phyloP scores from a whole-genome alignment of 2,329 filamentous ascomycete species.

The Penicillium oxalicum region DNA sequence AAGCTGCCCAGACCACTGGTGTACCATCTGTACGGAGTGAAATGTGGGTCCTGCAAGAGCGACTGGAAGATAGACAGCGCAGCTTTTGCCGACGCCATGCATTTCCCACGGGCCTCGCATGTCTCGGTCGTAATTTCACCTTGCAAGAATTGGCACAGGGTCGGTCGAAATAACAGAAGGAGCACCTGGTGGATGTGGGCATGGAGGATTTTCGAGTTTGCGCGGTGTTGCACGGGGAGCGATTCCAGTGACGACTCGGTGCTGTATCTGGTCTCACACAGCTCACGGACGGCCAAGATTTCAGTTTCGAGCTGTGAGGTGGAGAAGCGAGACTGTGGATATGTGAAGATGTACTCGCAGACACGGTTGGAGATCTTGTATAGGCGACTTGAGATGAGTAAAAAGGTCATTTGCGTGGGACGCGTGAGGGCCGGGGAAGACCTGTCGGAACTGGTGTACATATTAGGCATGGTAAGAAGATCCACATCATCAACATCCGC shows the following conservation, averaged over 20 bases:
- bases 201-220: slow-evolving; percentile 38
- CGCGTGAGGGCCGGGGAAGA: slow-evolving; percentile 14
- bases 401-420: slow-evolving; percentile 40
- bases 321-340: slow-evolving; percentile 17
- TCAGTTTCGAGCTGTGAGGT: slow-evolving; percentile 26
- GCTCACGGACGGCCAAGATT: slow-evolving; percentile 26
- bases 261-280: slow-evolving; percentile 28
- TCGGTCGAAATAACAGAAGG: slow-evolving; percentile 34
- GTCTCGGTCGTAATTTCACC: slow-evolving; percentile 28
- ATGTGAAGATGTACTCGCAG: slow-evolving; percentile 30
- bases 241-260: slow-evolving; percentile 19
- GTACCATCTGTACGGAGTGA: slow-evolving; percentile 38
- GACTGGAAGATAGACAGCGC: slow-evolving; percentile 31
- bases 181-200: slow-evolving; percentile 36
- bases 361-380: slow-evolving; percentile 34
- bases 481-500: slow-evolving; percentile 35
- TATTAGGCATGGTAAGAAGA: slow-evolving; percentile 23
- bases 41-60: slow-evolving; percentile 26
- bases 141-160: slow-evolving; percentile 28
- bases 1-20: slow-evolving; percentile 36
- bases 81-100: slow-evolving; percentile 29
- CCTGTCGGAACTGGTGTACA: slow-evolving; percentile 7
- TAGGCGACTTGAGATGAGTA: slow-evolving; percentile 35
- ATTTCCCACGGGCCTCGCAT: slow-evolving; percentile 26
- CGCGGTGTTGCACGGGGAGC: slow-evolving; percentile 31